A percentile compares a stretch with the other conserved stretches of the same genome.
Conservation (phyloP, 352 stramenopile genomes). For the Globisporangium irregulare region DNA sequence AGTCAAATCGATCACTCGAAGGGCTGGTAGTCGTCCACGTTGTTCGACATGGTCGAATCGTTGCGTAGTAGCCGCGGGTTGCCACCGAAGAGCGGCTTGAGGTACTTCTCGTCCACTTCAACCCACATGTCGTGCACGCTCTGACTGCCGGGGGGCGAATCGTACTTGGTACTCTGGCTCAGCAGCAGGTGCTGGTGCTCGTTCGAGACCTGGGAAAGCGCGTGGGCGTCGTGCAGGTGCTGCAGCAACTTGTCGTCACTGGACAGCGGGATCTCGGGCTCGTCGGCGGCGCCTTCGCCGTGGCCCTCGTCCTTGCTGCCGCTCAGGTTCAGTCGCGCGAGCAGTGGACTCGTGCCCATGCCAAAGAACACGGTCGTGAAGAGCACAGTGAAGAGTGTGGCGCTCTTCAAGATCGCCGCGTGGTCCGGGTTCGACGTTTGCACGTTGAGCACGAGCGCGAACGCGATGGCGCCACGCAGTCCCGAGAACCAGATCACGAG, state of each 20-base stretch:
- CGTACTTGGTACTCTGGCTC: conserved; percentile 6
- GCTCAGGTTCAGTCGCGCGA: conserved; percentile 23
- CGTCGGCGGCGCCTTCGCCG: not conserved
- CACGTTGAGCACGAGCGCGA: conserved; percentile 51
- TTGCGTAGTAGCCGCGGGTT: conserved; percentile 16
- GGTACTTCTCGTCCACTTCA: conserved; percentile 35
- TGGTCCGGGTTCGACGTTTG: conserved; percentile 24
- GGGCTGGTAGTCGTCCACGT: not conserved
- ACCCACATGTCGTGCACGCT: conserved; percentile 31
- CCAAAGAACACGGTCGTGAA: conserved; percentile 54
- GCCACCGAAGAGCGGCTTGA: conserved; percentile 40
- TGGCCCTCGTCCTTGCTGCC: not conserved
- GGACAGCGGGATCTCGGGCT: not conserved
- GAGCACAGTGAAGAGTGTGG: conserved; percentile 57
- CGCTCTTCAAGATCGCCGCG: conserved; percentile 40
- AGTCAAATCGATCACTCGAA: not conserved
- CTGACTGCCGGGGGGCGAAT: conserved; percentile 8
- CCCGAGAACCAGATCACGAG: conserved; percentile 80
- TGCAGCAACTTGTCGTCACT: conserved; percentile 1
- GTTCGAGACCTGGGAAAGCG: not conserved
- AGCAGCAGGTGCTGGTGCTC: conserved; percentile 11
- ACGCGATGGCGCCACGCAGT: conserved; percentile 79
- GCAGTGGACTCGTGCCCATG: conserved; percentile 37
- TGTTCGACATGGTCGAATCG: conserved; percentile 2
- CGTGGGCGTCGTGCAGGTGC: conserved; percentile 7